Evolutionary conservation across 129 eudicot genomes (phyloP).

Genomic region (Flaveria sonorensis): DNA sequence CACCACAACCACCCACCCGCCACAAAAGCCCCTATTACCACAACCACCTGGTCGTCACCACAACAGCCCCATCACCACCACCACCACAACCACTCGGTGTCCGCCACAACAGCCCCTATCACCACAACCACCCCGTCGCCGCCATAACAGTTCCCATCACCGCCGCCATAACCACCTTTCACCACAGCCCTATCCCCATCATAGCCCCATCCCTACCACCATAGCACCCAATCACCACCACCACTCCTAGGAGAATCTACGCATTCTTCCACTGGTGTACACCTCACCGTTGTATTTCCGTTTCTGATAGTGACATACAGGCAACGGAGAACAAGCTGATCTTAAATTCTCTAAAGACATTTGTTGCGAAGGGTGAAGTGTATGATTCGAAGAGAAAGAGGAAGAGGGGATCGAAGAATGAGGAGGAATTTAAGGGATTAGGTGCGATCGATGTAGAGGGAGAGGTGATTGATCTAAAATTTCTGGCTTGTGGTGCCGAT

Average conservation of each 20-base stretch:
- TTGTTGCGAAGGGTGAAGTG: background rate
- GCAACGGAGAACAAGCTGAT: constrained; percentile 22
- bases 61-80: too few relatives aligned
- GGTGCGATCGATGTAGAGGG: constrained; percentile 10
- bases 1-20: too few relatives aligned
- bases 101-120: too few relatives aligned
- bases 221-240: constrained; percentile 16
- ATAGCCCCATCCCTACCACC: too few relatives aligned
- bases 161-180: too few relatives aligned
- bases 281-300: constrained; percentile 4
- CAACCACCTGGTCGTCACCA: too few relatives aligned
- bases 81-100: too few relatives aligned
- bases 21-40: too few relatives aligned
- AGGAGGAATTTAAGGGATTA: background rate
- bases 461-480: constrained; percentile 14
- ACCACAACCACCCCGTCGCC: too few relatives aligned
- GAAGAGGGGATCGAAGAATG: constrained; percentile 14
- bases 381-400: constrained; percentile 18
- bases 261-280: constrained; percentile 19
- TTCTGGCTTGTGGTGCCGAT: constrained; percentile 12
- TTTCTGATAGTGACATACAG: background rate
- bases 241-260: constrained; percentile 1
- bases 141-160: too few relatives aligned
- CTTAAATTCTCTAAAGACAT: background rate
- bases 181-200: too few relatives aligned